Base-by-base conservation (phyloP, 495 filamentous ascomycete species). In the Hypomontagnella monticulosa region DNA sequence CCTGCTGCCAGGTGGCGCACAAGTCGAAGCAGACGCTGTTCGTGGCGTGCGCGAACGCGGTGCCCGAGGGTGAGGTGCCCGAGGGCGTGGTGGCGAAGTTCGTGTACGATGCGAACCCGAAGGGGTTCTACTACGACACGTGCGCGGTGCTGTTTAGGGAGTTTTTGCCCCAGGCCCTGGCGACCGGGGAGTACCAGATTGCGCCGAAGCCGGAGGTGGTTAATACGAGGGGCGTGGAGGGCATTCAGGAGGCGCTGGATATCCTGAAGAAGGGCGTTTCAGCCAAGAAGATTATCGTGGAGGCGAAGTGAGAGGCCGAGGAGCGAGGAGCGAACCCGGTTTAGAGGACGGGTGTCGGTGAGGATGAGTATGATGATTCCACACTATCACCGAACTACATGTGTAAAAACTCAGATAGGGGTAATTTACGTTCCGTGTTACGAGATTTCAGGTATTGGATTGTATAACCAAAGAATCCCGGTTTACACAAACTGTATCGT, bases 261-360 rank as follows among this genome's bases (percentile, higher is more conserved):
- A 27, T 73, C 7, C 43, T 75, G 57, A 66, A 47, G 33, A 73
- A 76, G 60, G 81, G 82, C 0, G 75, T 82, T 11, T 81, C 78
- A 15, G 83, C 78, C 3, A 71, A 59, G 64, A 84, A 85, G 70
- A 43, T 81, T n/a, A 81, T 86, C 38, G 75, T 84, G 8, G 47
- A 30, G 19, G 53, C 36, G 20, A 27, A 54, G 20, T 61, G 23
- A 49, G 15, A n/a, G 38, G 12, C 23, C 6, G 15, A 5, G 27
- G 27, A 11, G 33, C 33, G 11, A 36, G 33, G 11, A 36, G 11
- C 11, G 33, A 10, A 38, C 6, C 23, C 6, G 23, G 23, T 27
- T 27, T 27, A 38, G n/a, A 9, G 36, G 8, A n/a, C n/a, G n/a
- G n/a, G 36, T 9, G 3, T 38, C 3, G 36, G 11, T 38, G 23